Conservation (phyloP, 2,329 filamentous ascomycete species). For the Trichoderma citrinoviride region DNA sequence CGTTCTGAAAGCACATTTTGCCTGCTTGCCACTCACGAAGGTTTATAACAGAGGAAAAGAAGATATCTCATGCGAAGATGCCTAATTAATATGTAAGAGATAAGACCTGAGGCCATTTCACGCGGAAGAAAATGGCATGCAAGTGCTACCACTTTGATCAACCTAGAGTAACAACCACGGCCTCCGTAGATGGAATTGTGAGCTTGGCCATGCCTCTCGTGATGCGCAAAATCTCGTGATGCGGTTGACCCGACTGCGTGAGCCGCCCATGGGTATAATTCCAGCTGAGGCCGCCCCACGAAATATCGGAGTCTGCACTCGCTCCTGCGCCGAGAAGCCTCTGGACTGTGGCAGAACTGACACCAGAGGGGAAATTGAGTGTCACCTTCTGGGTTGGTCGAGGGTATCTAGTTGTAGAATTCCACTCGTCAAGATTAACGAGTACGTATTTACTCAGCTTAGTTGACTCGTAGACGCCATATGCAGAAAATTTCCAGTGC, state of each 20-base stretch:
- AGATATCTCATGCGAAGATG: too few species aligned
- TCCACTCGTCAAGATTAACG: constrained; percentile 10
- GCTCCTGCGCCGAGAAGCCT: constrained; percentile 1
- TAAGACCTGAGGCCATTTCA: too few species aligned
- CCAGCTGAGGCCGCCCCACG: constrained; percentile 11
- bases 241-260: not conserved
- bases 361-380: not conserved
- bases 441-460: constrained; percentile 1
- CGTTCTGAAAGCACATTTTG: too few species aligned
- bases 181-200: not conserved
- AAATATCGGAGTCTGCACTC: not conserved
- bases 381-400: not conserved
- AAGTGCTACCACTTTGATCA: too few species aligned
- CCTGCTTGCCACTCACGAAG: too few species aligned
- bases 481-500: not conserved
- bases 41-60: too few species aligned
- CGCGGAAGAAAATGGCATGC: too few species aligned
- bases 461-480: constrained; percentile 2
- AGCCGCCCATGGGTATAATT: constrained; percentile 3
- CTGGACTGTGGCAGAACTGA: not conserved
- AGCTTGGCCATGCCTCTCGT: not conserved
- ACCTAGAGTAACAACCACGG: not conserved
- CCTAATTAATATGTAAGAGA: too few species aligned
- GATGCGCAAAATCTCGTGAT: not conserved
- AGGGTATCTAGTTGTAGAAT: not conserved